Conservation (phyloP, 768 basidiomycete genomes). For the Mycena latifolia region DNA sequence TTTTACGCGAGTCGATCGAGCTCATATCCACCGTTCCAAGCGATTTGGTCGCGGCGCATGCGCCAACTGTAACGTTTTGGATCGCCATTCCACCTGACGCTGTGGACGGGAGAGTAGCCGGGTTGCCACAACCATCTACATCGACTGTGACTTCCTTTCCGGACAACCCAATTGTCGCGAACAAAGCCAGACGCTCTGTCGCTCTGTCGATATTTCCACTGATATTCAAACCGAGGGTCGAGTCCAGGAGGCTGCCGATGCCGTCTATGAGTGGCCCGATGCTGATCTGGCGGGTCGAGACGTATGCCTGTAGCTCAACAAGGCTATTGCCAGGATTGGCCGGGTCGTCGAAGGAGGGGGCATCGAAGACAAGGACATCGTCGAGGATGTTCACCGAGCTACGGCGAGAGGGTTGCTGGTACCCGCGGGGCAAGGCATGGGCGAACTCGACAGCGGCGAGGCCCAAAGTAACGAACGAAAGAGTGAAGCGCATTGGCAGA, state of each 20-base stretch:
- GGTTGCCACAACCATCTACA: conserved; percentile 47
- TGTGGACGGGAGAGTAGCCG: conserved; percentile 43
- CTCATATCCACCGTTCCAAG: conserved; percentile 34
- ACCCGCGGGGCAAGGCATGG: conserved; percentile 29
- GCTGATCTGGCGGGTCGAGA: conserved; percentile 47
- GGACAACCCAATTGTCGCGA: conserved; percentile 48
- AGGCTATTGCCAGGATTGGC: conserved; percentile 46
- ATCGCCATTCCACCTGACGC: conserved; percentile 48
- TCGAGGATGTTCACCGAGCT: conserved; percentile 43
- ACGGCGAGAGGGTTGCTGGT: conserved; percentile 22
- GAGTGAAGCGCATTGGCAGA: conserved; percentile 30
- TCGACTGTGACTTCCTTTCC: conserved; percentile 47
- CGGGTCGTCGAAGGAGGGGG: conserved; percentile 53
- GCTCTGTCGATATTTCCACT: conserved; percentile 43
- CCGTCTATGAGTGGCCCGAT: conserved; percentile 38
- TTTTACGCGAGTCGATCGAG: conserved; percentile 37
- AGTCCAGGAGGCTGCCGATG: conserved; percentile 39
- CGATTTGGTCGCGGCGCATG: conserved; percentile 39
- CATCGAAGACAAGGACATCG: conserved; percentile 54
- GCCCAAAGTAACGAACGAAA: conserved; percentile 33
- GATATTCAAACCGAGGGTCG: conserved; percentile 46
- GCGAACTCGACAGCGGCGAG: conserved; percentile 26
- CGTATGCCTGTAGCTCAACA: conserved; percentile 51
- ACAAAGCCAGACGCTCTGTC: conserved; percentile 47
- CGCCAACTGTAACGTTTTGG: conserved; percentile 47